These are phyloP conservation scores for Pleomassaria siparia DNA, from an alignment of 2,329 filamentous ascomycete species.

Conservation along the genomic window DNA sequence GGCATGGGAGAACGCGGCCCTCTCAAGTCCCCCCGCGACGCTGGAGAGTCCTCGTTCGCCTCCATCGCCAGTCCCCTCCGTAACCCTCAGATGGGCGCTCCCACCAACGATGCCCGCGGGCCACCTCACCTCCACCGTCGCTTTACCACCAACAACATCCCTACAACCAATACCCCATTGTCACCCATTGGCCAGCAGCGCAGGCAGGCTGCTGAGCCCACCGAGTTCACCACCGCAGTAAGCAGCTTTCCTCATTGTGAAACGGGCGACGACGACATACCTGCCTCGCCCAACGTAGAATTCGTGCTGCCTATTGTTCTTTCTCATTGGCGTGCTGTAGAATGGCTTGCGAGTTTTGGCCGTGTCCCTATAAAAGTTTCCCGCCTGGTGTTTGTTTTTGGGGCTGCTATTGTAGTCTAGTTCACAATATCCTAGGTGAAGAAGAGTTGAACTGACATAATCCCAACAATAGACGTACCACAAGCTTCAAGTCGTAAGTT, in stretches of 20 bases:
- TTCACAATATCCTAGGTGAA: constrained; percentile 16
- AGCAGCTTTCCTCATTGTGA: constrained; percentile 30
- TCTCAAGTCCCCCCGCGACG: constrained; percentile 71
- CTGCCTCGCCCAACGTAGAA: background rate
- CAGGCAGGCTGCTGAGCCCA: constrained; percentile 55
- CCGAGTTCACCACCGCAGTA: constrained; percentile 58
- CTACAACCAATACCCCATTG: constrained; percentile 72
- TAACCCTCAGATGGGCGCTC: constrained; percentile 55
- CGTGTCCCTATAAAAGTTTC: background rate
- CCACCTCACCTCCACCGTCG: constrained; percentile 76
- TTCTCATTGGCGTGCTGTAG: background rate
- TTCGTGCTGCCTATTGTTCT: background rate
- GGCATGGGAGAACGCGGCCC: constrained; percentile 70
- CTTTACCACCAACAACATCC: constrained; percentile 88
- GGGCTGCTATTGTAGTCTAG: constrained; percentile 1
- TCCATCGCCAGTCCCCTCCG: constrained; percentile 72
- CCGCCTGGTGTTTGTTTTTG: background rate
- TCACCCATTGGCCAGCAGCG: constrained; percentile 59
- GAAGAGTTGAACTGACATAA: constrained; percentile 28
- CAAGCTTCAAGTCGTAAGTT: constrained; percentile 78
- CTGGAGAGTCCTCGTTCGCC: constrained; percentile 67
- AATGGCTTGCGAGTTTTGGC: constrained; percentile 1
- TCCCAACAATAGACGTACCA: constrained; percentile 58
- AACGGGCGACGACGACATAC: background rate
- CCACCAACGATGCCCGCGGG: constrained; percentile 69